A percentile compares a stretch with the other conserved stretches of the same genome.
phyloP scores from a whole-genome alignment of 495 filamentous ascomycete species.

The Tuber aestivum region DNA sequence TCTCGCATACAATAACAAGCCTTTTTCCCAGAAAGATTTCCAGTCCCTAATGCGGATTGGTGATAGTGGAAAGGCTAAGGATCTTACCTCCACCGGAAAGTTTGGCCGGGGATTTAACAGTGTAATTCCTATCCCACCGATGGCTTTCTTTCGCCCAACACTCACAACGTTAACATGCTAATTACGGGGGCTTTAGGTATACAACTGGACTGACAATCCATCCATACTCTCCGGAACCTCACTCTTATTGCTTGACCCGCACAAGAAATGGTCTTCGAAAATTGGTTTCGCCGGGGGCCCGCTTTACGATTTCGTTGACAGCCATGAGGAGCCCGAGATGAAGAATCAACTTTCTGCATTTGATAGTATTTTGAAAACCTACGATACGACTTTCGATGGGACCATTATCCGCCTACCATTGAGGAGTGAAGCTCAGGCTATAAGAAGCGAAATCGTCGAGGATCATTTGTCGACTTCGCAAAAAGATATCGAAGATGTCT shows the following conservation, averaged over 20 bases:
- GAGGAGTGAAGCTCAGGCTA: constrained; percentile 41
- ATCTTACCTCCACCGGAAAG: constrained; percentile 45
- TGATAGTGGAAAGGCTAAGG: constrained; percentile 44
- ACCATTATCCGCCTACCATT: constrained; percentile 49
- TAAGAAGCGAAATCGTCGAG: constrained; percentile 41
- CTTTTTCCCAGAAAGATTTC: constrained; percentile 45
- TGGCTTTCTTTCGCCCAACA: not conserved
- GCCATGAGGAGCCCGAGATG: constrained; percentile 39
- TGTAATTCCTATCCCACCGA: constrained; percentile 1
- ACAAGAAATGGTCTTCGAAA: constrained; percentile 44
- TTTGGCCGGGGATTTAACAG: constrained; percentile 46
- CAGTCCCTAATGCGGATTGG: constrained; percentile 44
- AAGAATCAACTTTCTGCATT: constrained; percentile 45
- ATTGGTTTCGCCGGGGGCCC: constrained; percentile 43
- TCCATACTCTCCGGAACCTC: constrained; percentile 44
- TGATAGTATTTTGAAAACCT: constrained; percentile 28
- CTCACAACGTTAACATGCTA: not conserved
- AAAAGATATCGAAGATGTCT: constrained; percentile 41
- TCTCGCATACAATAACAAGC: constrained; percentile 45
- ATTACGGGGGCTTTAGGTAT: constrained; percentile 39
- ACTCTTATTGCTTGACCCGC: constrained; percentile 47
- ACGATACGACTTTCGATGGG: constrained; percentile 31
- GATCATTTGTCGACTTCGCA: constrained; percentile 30
- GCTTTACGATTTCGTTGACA: constrained; percentile 43
- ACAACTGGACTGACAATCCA: constrained; percentile 49